Conservation (phyloP, 352 stramenopile species). For the Discostella stelligera region DNA sequence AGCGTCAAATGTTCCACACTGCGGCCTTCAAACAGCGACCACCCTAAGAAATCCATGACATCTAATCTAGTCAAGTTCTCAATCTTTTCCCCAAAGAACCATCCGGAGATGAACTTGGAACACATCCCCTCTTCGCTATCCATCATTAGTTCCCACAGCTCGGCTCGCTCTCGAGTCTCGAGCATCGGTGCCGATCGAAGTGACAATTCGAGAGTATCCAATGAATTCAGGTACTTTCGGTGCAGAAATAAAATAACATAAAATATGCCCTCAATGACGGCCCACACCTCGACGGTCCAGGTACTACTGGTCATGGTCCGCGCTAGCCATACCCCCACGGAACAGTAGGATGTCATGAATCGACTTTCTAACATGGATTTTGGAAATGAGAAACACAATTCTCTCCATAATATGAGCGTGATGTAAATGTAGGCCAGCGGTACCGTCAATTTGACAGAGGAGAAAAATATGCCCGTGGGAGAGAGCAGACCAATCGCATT, state of each 20-base stretch:
- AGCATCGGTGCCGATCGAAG: conserved; percentile 69
- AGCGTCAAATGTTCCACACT: conserved; percentile 81
- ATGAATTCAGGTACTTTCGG: conserved; percentile 67
- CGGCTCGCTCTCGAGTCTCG: conserved; percentile 51
- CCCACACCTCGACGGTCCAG: conserved; percentile 65
- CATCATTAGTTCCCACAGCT: conserved; percentile 72
- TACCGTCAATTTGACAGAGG: conserved; percentile 58
- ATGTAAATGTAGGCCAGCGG: conserved; percentile 78
- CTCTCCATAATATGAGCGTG: conserved; percentile 61
- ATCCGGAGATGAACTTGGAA: conserved; percentile 66
- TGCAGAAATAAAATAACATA: conserved; percentile 72
- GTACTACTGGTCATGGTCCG: conserved; percentile 52
- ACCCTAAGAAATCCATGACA: conserved; percentile 75
- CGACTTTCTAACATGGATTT: conserved; percentile 46
- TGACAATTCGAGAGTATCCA: conserved; percentile 74
- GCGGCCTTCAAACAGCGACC: conserved; percentile 78
- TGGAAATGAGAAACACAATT: conserved; percentile 66
- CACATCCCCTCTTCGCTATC: conserved; percentile 45
- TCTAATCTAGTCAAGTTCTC: conserved; percentile 76
- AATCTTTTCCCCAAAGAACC: conserved; percentile 79
- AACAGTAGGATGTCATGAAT: conserved; percentile 60
- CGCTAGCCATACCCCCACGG: conserved; percentile 49
- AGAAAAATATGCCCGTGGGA: conserved; percentile 63
- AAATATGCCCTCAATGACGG: conserved; percentile 76
- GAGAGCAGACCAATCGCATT: conserved; percentile 60